A percentile compares a stretch with the other conserved stretches of the same genome.
These are phyloP conservation scores for Mucor sp. DNA, from an alignment of 371 early-diverging fungal genomes.

Conservation along the genomic window DNA sequence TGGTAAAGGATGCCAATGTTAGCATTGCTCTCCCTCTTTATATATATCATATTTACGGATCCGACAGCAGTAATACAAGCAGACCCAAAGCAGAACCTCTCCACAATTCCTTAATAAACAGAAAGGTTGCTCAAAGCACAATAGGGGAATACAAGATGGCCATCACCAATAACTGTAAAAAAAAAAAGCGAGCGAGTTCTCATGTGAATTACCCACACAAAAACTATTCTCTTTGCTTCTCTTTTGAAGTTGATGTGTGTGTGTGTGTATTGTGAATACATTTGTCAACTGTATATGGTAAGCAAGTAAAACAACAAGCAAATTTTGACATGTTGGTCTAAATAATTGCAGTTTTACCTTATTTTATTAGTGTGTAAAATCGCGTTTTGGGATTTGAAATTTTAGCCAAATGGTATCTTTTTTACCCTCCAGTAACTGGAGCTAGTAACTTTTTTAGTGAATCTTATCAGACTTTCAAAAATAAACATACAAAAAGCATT, in stretches of 20 bases:
- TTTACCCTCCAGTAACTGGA: background rate
- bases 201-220: slow-evolving; percentile 27
- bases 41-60: slow-evolving; percentile 2
- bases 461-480: slow-evolving; percentile 1
- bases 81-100: slow-evolving; percentile 5
- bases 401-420: background rate
- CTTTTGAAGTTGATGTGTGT: background rate
- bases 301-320: background rate
- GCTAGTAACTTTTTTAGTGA: background rate
- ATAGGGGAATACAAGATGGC: slow-evolving; percentile 19
- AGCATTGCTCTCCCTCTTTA: slow-evolving; percentile 2
- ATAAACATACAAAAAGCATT: background rate
- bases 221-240: background rate
- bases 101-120: slow-evolving; percentile 13
- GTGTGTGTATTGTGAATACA: background rate
- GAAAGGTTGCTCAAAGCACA: slow-evolving; percentile 13
- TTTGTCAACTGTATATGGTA: background rate
- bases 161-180: slow-evolving; percentile 1
- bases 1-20: background rate
- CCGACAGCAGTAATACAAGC: background rate
- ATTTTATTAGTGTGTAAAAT: background rate
- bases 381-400: background rate
- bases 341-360: background rate
- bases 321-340: background rate
- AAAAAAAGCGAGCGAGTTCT: background rate